Evolutionary conservation across 2,329 filamentous ascomycete genomes (phyloP).

Genomic region (Dendrostoma leiphaemia): DNA sequence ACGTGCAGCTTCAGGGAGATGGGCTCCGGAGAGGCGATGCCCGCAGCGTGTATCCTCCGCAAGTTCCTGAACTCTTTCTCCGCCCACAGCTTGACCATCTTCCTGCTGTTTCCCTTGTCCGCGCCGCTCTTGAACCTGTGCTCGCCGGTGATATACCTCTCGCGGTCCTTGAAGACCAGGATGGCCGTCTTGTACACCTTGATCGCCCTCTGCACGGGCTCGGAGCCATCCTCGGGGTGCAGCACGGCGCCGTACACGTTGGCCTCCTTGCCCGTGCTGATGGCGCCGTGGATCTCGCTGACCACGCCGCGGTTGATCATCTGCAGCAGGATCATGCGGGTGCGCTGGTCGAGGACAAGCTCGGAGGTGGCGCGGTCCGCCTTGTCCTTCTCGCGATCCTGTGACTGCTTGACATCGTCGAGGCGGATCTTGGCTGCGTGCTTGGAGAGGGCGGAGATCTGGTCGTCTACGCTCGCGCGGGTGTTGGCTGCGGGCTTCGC

Average conservation of each 20-base stretch:
- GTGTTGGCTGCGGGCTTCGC: constrained; percentile 80
- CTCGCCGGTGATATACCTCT: constrained; percentile 93
- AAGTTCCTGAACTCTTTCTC: constrained; percentile 98
- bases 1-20: constrained; percentile 90
- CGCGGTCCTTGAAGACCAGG: constrained; percentile 94
- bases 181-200: constrained; percentile 99
- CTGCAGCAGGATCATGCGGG: constrained; percentile 91
- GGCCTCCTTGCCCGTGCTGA: constrained; percentile 96
- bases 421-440: constrained; percentile 85
- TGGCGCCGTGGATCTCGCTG: constrained; percentile 88
- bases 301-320: constrained; percentile 92
- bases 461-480: constrained; percentile 77
- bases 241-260: constrained; percentile 93
- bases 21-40: constrained; percentile 88
- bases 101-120: constrained; percentile 90
- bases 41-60: constrained; percentile 76
- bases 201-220: constrained; percentile 75
- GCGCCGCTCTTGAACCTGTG: constrained; percentile 88
- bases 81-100: constrained; percentile 98
- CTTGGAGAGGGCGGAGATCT: constrained; percentile 78
- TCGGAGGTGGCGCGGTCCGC: constrained; percentile 91
- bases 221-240: constrained; percentile 50
- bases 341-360: constrained; percentile 90
- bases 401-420: constrained; percentile 58
- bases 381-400: constrained; percentile 73